Conservation (phyloP, 202 grass and related monocot species). For the Brachypodium distachyon region DNA sequence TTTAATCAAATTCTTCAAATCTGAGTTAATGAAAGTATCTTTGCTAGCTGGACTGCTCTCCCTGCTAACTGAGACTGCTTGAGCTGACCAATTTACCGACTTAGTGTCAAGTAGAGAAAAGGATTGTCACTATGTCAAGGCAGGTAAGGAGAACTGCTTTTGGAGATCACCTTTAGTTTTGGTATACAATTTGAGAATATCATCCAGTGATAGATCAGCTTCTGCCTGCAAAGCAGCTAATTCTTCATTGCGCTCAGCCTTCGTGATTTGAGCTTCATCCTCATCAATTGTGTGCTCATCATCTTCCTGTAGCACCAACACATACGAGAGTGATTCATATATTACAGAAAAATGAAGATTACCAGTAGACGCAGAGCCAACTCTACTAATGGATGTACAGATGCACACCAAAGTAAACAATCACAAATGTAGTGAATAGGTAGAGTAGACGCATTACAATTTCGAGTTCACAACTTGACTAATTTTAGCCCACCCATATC, state of each 20-base stretch:
- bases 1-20: constrained; percentile 56
- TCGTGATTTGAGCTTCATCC: constrained; percentile 91
- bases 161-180: constrained; percentile 49
- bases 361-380: background rate
- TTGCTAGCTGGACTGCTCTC: constrained; percentile 51
- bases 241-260: constrained; percentile 75
- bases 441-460: background rate
- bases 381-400: background rate
- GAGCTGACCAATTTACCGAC: constrained; percentile 60
- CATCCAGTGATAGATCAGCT: constrained; percentile 86
- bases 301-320: constrained; percentile 61
- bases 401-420: background rate
- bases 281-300: constrained; percentile 80
- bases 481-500: background rate
- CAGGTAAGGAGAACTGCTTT: constrained; percentile 19
- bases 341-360: background rate
- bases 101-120: constrained; percentile 9
- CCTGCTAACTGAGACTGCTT: constrained; percentile 92
- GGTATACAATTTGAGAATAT: constrained; percentile 55
- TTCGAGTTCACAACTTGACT: background rate
- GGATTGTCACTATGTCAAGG: background rate
- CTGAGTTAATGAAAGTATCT: constrained; percentile 31
- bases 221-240: constrained; percentile 75
- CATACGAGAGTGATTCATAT: background rate
- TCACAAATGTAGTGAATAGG: background rate